Percentiles rank a stretch among this genome's conserved stretches.
phyloP scores from a whole-genome alignment of 257 asterid genomes.

The Anisodus acutangulus region DNA sequence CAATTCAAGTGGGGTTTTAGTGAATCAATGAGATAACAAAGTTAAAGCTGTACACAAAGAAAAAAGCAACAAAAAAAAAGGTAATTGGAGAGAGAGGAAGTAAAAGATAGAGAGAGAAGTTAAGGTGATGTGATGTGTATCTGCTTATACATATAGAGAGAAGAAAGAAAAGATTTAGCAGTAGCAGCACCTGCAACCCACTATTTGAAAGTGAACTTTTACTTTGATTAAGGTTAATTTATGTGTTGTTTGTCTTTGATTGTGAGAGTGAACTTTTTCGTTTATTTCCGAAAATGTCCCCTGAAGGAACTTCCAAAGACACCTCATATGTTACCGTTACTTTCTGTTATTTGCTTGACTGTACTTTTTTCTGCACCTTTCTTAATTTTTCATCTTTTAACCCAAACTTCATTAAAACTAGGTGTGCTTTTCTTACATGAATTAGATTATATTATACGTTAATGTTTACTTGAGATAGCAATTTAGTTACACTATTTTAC shows the following conservation, averaged over 20 bases:
- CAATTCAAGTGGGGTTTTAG: conserved; percentile 34
- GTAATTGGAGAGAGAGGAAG: conserved; percentile 26
- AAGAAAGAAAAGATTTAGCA: conserved; percentile 35
- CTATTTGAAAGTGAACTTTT: conserved; percentile 38
- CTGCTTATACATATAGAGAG: conserved; percentile 37
- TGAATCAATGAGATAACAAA: conserved; percentile 49
- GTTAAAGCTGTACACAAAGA: conserved; percentile 49
- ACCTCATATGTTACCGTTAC: conserved; percentile 81
- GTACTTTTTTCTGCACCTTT: conserved; percentile 39
- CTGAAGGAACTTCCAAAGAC: conserved; percentile 61
- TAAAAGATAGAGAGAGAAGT: conserved; percentile 39
- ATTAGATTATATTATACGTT: background rate
- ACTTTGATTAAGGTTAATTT: conserved; percentile 1
- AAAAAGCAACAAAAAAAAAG: conserved; percentile 40
- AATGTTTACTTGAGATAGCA: no score
- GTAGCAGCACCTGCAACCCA: conserved; percentile 44
- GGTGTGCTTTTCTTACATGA: background rate
- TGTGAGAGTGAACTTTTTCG: conserved; percentile 42
- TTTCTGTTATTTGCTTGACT: conserved; percentile 35
- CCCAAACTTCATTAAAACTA: background rate
- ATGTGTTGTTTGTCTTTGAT: conserved; percentile 30
- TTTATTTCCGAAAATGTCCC: conserved; percentile 61
- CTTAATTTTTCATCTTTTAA: conserved; percentile 30
- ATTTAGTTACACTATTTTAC: no score
- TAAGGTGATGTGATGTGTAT: conserved; percentile 51